Evolutionary conservation across 192 early-diverging fungal genomes (phyloP).

Genomic region (Backusella mclennaniae): DNA sequence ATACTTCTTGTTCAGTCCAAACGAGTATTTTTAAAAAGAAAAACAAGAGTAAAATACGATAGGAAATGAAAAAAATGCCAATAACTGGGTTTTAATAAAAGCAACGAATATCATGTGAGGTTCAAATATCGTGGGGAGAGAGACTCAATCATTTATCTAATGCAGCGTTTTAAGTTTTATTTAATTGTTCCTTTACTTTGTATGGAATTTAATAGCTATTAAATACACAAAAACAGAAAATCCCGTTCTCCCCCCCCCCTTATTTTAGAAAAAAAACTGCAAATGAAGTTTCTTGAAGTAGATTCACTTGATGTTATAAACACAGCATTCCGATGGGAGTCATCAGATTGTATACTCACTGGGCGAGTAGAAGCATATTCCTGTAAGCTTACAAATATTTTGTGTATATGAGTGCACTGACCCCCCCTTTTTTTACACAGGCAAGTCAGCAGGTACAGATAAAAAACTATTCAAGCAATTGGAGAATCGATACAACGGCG

Average conservation of each 20-base stretch:
- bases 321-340: constrained; percentile 79
- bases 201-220: neutral
- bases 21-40: neutral
- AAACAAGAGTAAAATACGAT: neutral
- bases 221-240: neutral
- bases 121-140: neutral
- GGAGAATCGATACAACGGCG: constrained; percentile 77
- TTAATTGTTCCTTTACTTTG: constrained; percentile 5
- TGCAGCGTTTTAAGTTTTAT: neutral
- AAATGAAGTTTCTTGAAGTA: constrained; percentile 31
- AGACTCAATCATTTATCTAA: neutral
- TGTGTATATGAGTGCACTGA: neutral
- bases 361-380: constrained; percentile 93
- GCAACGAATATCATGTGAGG: constrained; percentile 3
- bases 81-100: neutral
- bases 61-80: neutral
- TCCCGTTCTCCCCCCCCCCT: neutral
- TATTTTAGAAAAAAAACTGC: neutral
- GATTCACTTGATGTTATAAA: constrained; percentile 80
- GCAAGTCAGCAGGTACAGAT: constrained; percentile 91
- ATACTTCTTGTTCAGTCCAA: neutral
- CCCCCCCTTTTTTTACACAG: constrained; percentile 40
- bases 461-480: constrained; percentile 89
- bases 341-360: constrained; percentile 78
- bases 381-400: constrained; percentile 56